Conservation (phyloP, 2,329 filamentous ascomycete genomes). For the Aspergillus sp. region DNA sequence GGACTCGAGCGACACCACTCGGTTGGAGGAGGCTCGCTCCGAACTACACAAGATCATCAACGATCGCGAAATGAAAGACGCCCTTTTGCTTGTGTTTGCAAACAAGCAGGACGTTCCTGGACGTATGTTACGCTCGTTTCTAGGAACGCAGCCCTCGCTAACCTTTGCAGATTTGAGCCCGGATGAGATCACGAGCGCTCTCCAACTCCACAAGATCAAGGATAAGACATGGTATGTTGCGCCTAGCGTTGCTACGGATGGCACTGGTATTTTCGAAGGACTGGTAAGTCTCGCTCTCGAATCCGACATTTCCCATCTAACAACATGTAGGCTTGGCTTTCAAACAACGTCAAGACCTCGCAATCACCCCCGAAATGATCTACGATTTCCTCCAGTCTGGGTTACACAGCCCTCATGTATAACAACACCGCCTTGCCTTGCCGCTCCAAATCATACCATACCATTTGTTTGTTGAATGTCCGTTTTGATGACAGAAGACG, state of each 20-base stretch:
- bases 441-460: slow-evolving; percentile 23
- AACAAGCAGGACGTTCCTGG: slow-evolving; percentile 97
- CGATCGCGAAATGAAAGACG: slow-evolving; percentile 97
- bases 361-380: slow-evolving; percentile 45
- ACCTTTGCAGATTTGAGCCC: slow-evolving; percentile 70
- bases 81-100: slow-evolving; percentile 90
- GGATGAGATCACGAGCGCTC: slow-evolving; percentile 76
- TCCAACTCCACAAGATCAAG: slow-evolving; percentile 76
- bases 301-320: slow-evolving; percentile 14
- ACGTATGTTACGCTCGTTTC: slow-evolving; percentile 55
- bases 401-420: slow-evolving; percentile 34
- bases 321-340: slow-evolving; percentile 68
- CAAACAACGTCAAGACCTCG: slow-evolving; percentile 74
- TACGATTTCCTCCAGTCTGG: background rate
- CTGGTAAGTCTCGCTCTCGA: slow-evolving; percentile 56
- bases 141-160: slow-evolving; percentile 19
- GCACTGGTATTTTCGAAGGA: slow-evolving; percentile 80
- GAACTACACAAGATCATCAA: slow-evolving; percentile 97
- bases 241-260: slow-evolving; percentile 79
- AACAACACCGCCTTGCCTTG: slow-evolving; percentile 31
- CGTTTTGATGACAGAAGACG: slow-evolving; percentile 49
- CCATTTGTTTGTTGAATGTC: slow-evolving; percentile 40
- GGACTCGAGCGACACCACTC: slow-evolving; percentile 87
- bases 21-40: slow-evolving; percentile 89
- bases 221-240: slow-evolving; percentile 86